phyloP scores from a whole-genome alignment of 768 basidiomycete genomes.

The Auriscalpium vulgare region DNA sequence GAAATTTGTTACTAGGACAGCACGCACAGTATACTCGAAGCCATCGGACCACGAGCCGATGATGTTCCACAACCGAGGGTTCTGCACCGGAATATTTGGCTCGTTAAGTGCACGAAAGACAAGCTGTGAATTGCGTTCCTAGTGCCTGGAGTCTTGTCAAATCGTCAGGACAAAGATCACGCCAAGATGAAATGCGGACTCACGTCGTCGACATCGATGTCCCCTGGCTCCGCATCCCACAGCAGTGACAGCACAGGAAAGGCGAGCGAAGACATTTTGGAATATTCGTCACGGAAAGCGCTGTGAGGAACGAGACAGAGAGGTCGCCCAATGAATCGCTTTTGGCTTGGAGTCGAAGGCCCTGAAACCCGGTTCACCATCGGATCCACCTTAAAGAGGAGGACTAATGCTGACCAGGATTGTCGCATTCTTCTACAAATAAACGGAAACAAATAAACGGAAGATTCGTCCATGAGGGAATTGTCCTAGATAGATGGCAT shows the following conservation, averaged over 20 bases:
- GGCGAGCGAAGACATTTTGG: conserved; percentile 49
- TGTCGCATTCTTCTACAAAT: conserved; percentile 67
- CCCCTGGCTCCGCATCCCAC: conserved; percentile 33
- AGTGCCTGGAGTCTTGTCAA: conserved; percentile 17
- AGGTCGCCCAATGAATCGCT: conserved; percentile 60
- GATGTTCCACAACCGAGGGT: conserved; percentile 24
- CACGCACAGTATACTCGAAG: background rate
- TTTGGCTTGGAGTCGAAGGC: conserved; percentile 61
- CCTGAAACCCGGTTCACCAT: conserved; percentile 30
- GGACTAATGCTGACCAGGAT: too few species aligned
- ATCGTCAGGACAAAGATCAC: background rate
- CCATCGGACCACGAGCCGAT: conserved; percentile 12
- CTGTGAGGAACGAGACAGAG: conserved; percentile 44
- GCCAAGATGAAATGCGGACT: background rate
- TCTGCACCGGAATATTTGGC: conserved; percentile 25
- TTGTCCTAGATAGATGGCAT: conserved; percentile 34
- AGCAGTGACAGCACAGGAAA: conserved; percentile 59
- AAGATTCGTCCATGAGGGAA: conserved; percentile 65
- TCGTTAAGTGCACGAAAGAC: conserved; percentile 27
- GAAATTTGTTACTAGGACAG: too few species aligned
- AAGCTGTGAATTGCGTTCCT: conserved; percentile 48
- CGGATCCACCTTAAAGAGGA: too few species aligned
- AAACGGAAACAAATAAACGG: conserved; percentile 56
- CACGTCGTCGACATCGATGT: conserved; percentile 7
- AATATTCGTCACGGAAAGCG: conserved; percentile 62